phyloP scores from a whole-genome alignment of 768 basidiomycete genomes.

The Mycena alexandri region DNA sequence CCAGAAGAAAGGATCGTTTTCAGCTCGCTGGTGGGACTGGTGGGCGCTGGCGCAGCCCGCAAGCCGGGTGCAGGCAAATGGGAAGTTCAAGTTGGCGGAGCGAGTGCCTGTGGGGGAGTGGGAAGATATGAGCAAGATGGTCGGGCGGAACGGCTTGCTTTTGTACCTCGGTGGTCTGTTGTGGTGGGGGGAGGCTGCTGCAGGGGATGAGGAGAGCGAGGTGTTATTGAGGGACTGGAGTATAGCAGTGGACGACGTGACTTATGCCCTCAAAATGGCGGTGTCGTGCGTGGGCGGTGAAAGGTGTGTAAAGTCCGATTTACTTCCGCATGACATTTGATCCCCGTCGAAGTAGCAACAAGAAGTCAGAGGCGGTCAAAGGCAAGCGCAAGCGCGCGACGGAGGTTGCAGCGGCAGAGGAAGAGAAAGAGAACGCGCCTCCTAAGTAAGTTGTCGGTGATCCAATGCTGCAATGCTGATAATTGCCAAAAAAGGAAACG shows the following conservation, averaged over 20 bases:
- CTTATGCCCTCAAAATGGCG: not conserved
- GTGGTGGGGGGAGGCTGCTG: constrained; percentile 9
- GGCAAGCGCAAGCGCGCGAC: no score
- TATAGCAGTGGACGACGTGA: not conserved
- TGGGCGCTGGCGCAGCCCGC: not conserved
- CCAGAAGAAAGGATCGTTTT: not conserved
- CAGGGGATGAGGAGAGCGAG: not conserved
- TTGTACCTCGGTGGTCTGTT: not conserved
- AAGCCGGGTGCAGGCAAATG: not conserved
- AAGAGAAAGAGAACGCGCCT: no score
- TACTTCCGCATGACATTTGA: no score
- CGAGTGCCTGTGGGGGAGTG: not conserved
- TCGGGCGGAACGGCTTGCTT: not conserved
- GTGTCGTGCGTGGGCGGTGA: not conserved
- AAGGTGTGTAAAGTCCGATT: not conserved
- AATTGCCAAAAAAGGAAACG: no score
- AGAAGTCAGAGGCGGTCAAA: no score
- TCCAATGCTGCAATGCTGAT: no score
- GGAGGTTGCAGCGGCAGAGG: no score
- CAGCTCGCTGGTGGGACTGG: not conserved
- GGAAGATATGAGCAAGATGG: not conserved
- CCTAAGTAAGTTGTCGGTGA: no score
- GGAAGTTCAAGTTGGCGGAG: not conserved
- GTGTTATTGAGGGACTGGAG: not conserved
- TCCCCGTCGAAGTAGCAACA: no score